These are phyloP conservation scores for Penicillium parvum DNA, from an alignment of 495 filamentous ascomycete genomes.

Conservation along the genomic window DNA sequence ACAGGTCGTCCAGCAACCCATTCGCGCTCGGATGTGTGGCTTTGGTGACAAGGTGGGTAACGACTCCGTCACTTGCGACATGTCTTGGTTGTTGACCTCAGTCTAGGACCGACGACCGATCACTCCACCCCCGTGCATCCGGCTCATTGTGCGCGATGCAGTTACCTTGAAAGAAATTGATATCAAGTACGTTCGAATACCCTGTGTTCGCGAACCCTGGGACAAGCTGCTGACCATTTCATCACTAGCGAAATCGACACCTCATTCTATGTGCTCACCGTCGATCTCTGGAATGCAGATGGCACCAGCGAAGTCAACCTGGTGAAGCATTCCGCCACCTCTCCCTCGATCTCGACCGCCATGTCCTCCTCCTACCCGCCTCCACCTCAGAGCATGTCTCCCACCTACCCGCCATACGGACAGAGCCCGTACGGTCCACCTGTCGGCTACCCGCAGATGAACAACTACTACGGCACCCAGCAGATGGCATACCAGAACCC, in stretches of 20 bases:
- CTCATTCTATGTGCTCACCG: constrained; percentile 86
- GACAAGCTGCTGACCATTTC: no score
- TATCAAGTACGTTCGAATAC: constrained; percentile 85
- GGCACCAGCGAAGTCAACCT: constrained; percentile 89
- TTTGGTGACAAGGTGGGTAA: constrained; percentile 89
- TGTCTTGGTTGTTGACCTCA: constrained; percentile 13
- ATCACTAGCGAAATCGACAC: constrained; percentile 66
- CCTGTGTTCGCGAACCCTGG: no score
- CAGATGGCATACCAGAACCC: constrained; percentile 39
- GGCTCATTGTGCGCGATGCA: constrained; percentile 75
- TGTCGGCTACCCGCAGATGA: constrained; percentile 38
- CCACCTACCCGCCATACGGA: constrained; percentile 32
- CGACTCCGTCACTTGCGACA: background rate
- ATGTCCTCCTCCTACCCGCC: constrained; percentile 74
- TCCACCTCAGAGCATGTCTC: constrained; percentile 41
- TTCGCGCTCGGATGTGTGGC: constrained; percentile 95
- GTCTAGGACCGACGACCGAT: constrained; percentile 87
- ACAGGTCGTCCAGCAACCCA: constrained; percentile 84
- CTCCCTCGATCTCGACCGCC: constrained; percentile 84
- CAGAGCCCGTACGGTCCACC: constrained; percentile 38
- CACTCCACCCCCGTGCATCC: constrained; percentile 90
- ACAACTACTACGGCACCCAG: constrained; percentile 38
- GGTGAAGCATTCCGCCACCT: constrained; percentile 80
- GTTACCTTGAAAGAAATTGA: constrained; percentile 82
- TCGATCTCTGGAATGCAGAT: constrained; percentile 86